Conservation (phyloP, 2,329 filamentous ascomycete species). For the Botrytis fragariae region DNA sequence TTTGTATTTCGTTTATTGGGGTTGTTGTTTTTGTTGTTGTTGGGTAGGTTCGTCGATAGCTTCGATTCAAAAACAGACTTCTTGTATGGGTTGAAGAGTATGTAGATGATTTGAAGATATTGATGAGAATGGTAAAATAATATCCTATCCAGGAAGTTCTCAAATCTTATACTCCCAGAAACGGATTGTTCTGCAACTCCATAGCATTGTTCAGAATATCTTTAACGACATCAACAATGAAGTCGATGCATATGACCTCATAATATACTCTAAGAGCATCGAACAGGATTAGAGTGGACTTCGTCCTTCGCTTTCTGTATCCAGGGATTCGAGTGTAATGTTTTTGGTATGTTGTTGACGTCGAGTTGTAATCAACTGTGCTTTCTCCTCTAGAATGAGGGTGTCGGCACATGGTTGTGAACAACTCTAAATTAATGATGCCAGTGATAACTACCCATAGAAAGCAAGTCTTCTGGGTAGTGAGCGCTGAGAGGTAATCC, state of each 20-base stretch:
- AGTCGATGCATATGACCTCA: not conserved
- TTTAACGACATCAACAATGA: not conserved
- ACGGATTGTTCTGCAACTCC: not conserved
- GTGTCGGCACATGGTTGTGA: not conserved
- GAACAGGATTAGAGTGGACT: not conserved
- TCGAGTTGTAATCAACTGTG: not conserved
- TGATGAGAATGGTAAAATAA: not conserved
- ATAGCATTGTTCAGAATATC: not conserved
- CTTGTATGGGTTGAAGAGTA: not conserved
- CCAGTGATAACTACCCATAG: not conserved
- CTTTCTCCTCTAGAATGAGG: not conserved
- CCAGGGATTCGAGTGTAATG: not conserved
- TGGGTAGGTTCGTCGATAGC: too few relatives aligned
- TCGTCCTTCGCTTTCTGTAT: not conserved
- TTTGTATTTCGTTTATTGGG: not conserved
- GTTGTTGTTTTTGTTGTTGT: not conserved
- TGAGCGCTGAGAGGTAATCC: not conserved
- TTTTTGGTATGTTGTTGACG: not conserved
- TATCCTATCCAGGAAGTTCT: rapidly evolving
- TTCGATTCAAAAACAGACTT: not conserved
- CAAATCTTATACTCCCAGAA: not conserved
- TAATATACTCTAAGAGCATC: not conserved
- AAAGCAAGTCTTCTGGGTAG: too few relatives aligned
- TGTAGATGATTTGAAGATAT: not conserved
- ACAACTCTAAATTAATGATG: not conserved